Evolutionary conservation across 2,329 filamentous ascomycete genomes (phyloP).

Genomic region (Chaetomiaceae sp.): DNA sequence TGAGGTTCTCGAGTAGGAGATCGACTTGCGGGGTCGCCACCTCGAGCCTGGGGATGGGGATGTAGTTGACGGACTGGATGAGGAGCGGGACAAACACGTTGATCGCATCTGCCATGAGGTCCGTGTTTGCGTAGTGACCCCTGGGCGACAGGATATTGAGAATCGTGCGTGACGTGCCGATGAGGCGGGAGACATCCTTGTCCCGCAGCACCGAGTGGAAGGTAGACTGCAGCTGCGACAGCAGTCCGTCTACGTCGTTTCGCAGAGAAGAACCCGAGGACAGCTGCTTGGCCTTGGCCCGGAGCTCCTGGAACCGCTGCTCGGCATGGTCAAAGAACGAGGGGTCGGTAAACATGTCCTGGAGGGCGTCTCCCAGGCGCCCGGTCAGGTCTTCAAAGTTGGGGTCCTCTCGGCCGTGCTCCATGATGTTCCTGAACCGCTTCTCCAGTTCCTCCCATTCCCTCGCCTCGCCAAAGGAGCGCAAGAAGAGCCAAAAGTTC

Average conservation of each 20-base stretch:
- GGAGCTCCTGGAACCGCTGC: slow-evolving; percentile 47
- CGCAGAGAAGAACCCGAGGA: slow-evolving; percentile 63
- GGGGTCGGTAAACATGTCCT: slow-evolving; percentile 80
- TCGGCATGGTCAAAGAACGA: slow-evolving; percentile 76
- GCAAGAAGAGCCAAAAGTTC: slow-evolving; percentile 77
- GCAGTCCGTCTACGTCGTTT: slow-evolving; percentile 67
- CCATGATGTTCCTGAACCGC: slow-evolving; percentile 64
- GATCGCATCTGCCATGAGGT: slow-evolving; percentile 69
- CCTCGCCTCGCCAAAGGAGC: slow-evolving; percentile 68
- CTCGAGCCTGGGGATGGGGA: slow-evolving; percentile 89
- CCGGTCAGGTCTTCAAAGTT: slow-evolving; percentile 76
- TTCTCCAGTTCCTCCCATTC: slow-evolving; percentile 73
- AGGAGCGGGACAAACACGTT: slow-evolving; percentile 77
- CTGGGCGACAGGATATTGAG: slow-evolving; percentile 64
- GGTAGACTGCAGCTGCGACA: slow-evolving; percentile 65
- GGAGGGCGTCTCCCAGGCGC: slow-evolving; percentile 68
- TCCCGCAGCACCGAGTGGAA: slow-evolving; percentile 67
- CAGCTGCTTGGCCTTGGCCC: slow-evolving; percentile 56
- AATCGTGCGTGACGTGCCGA: slow-evolving; percentile 63
- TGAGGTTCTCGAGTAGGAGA: slow-evolving; percentile 81
- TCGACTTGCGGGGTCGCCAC: slow-evolving; percentile 79
- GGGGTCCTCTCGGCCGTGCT: slow-evolving; percentile 70
- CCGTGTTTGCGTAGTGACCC: slow-evolving; percentile 60
- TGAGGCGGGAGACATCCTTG: slow-evolving; percentile 63
- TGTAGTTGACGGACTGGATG: slow-evolving; percentile 73